phyloP scores from a whole-genome alignment of 495 filamentous ascomycete genomes.

The Sporormia fimetaria region DNA sequence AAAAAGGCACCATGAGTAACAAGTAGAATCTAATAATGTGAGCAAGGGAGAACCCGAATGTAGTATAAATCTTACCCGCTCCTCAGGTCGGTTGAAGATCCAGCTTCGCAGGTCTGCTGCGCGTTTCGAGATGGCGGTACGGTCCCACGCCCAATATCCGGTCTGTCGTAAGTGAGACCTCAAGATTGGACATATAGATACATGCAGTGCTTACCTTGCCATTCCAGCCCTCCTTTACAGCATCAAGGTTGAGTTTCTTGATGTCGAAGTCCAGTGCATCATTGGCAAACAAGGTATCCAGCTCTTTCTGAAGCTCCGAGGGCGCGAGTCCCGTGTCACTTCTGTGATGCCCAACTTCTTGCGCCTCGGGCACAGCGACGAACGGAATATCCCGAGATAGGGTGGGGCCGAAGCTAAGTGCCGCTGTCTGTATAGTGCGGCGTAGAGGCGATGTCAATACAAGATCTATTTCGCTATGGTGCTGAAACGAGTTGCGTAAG shows the following conservation, averaged over 20 bases:
- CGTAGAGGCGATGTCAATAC: slow-evolving; percentile 73
- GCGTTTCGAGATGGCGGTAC: slow-evolving; percentile 40
- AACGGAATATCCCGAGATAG: slow-evolving; percentile 38
- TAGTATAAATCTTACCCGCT: neutral
- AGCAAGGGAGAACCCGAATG: slow-evolving; percentile 12
- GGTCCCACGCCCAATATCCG: slow-evolving; percentile 50
- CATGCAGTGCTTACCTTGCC: slow-evolving; percentile 45
- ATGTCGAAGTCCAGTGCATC: slow-evolving; percentile 35
- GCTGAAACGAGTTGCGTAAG: slow-evolving; percentile 52
- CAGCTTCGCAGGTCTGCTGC: slow-evolving; percentile 11
- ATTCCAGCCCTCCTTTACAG: slow-evolving; percentile 57
- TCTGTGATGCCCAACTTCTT: slow-evolving; percentile 63
- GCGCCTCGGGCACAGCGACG: slow-evolving; percentile 62
- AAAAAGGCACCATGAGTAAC: slow-evolving; percentile 62
- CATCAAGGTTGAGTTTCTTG: slow-evolving; percentile 51
- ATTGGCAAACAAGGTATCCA: neutral
- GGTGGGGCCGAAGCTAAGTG: slow-evolving; percentile 54
- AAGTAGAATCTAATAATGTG: slow-evolving; percentile 51
- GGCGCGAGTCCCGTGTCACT: slow-evolving; percentile 65
- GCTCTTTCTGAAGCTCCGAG: slow-evolving; percentile 41
- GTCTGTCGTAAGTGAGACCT: slow-evolving; percentile 28
- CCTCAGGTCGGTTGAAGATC: slow-evolving; percentile 6
- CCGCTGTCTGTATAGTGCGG: slow-evolving; percentile 69
- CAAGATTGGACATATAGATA: slow-evolving; percentile 46
- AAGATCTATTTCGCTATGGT: slow-evolving; percentile 51